phyloP scores from a whole-genome alignment of 140 eudicot genomes.

The Cichorium intybus region DNA sequence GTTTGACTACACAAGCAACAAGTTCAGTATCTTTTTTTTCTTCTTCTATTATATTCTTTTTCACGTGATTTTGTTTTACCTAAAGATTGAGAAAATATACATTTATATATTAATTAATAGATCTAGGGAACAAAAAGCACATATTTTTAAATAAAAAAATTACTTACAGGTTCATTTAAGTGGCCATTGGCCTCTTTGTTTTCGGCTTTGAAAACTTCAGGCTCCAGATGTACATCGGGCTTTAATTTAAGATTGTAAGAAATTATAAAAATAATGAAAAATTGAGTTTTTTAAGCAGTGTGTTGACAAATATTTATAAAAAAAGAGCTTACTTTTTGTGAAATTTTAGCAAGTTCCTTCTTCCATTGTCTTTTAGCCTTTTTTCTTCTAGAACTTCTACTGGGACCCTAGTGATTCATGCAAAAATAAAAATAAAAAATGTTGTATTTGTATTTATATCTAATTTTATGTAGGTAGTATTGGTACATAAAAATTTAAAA shows the following conservation, averaged over 20 bases:
- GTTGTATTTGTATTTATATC: not conserved
- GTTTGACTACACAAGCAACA: constrained; percentile 67
- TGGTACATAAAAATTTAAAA: not conserved
- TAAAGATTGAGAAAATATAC: constrained; percentile 24
- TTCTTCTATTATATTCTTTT: constrained; percentile 21
- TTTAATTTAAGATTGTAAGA: constrained; percentile 11
- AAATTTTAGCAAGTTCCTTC: constrained; percentile 49
- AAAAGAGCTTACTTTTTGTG: constrained; percentile 36
- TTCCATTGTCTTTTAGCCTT: constrained; percentile 64
- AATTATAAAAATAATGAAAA: not conserved
- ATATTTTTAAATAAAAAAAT: not conserved
- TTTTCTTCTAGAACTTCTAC: constrained; percentile 89
- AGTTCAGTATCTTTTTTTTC: constrained; percentile 44
- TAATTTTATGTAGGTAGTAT: too few species aligned
- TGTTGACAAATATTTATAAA: not conserved
- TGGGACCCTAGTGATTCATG: constrained; percentile 36
- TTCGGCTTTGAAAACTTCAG: constrained; percentile 17
- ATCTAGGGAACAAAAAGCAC: not conserved
- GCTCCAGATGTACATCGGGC: constrained; percentile 20
- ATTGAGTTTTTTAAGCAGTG: not conserved
- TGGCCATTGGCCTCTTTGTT: constrained; percentile 31
- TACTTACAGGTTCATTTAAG: constrained; percentile 20
- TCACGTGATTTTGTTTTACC: constrained; percentile 48
- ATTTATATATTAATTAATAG: not conserved
- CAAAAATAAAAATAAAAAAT: not conserved